Conservation (phyloP, 2,329 filamentous ascomycete species). For the Coleophoma crateriformis region DNA sequence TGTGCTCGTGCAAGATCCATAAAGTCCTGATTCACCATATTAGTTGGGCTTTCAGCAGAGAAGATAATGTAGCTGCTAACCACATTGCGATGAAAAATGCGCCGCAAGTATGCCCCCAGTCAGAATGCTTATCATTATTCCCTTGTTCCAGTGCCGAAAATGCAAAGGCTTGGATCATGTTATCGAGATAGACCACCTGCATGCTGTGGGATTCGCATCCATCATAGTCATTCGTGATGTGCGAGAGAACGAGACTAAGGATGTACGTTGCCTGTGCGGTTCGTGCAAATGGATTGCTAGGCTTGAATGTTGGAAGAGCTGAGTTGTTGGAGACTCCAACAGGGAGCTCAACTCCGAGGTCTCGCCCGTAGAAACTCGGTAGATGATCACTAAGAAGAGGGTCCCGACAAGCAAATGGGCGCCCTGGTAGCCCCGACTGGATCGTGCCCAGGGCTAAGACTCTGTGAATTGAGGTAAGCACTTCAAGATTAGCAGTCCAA, state of each 20-base stretch:
- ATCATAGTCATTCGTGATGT: not conserved
- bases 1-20: too few species aligned
- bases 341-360: not conserved
- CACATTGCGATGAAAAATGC: not conserved
- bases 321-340: not conserved
- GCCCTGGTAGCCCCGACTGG: not conserved
- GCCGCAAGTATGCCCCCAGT: not conserved
- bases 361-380: not conserved
- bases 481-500: too few species aligned
- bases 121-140: not conserved
- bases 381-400: not conserved
- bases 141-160: not conserved
- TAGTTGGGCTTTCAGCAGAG: too few species aligned
- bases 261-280: not conserved
- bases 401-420: not conserved
- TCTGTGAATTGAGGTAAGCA: not conserved
- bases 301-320: not conserved
- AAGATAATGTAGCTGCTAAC: not conserved
- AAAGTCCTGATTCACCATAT: too few species aligned
- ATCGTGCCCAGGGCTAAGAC: not conserved
- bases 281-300: not conserved
- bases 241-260: not conserved
- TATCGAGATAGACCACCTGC: not conserved
- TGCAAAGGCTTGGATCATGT: not conserved
- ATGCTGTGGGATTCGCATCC: not conserved